Percentiles rank a stretch among this genome's conserved stretches.
phyloP scores from a whole-genome alignment of 1,284 basidiomycete species.

The Porodaedalea pini region DNA sequence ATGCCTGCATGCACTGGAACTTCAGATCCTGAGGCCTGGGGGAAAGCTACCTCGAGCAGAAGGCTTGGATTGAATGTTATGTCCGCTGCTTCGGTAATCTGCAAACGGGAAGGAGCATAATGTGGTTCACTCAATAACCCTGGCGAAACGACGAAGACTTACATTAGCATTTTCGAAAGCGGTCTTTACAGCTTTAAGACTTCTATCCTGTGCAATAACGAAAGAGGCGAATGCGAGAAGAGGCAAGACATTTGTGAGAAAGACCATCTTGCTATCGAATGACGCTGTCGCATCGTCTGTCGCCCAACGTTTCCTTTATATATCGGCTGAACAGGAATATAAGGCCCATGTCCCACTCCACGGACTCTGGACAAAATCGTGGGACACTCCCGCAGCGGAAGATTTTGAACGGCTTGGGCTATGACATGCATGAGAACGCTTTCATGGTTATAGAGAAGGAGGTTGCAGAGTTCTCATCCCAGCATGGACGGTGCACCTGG shows the following conservation, averaged over 20 bases:
- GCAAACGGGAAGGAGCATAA: not conserved
- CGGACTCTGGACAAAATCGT: no score
- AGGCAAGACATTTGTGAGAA: not conserved
- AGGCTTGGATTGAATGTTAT: conserved; percentile 36
- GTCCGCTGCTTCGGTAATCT: conserved; percentile 35
- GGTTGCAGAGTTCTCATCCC: no score
- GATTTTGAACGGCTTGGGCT: no score
- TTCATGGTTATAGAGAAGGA: no score
- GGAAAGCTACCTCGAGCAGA: conserved; percentile 37
- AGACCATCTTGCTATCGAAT: not conserved
- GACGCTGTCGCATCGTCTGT: not conserved
- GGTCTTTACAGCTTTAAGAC: conserved; percentile 28
- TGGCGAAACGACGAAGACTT: not conserved
- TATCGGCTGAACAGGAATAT: no score
- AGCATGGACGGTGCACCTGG: no score
- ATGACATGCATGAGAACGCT: no score
- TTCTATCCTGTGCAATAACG: conserved; percentile 32
- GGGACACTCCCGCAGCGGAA: no score
- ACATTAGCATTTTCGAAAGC: conserved; percentile 34
- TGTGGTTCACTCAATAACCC: not conserved
- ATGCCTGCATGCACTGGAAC: conserved; percentile 39
- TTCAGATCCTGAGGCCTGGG: conserved; percentile 29
- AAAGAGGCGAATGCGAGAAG: conserved; percentile 17
- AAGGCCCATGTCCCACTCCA: no score
- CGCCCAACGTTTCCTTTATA: no score